These are phyloP conservation scores for Aspergillus ostianus DNA, from an alignment of 495 filamentous ascomycete genomes.

Conservation along the genomic window DNA sequence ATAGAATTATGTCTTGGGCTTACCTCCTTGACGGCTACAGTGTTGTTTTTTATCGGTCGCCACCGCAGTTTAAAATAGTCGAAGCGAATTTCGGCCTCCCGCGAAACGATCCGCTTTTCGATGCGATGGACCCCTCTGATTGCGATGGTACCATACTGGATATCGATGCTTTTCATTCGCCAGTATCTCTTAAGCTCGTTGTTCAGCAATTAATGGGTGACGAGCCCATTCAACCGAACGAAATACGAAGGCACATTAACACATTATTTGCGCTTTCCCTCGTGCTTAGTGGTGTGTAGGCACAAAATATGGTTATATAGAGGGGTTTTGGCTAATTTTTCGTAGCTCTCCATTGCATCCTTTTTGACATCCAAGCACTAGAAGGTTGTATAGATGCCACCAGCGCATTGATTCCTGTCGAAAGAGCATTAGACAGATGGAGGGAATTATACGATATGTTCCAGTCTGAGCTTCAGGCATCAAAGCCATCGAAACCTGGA, in stretches of 20 bases:
- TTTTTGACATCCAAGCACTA: slow-evolving; percentile 5
- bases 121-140: background rate
- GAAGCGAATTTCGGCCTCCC: slow-evolving; percentile 5
- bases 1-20: slow-evolving; percentile 5
- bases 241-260: background rate
- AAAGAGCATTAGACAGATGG: slow-evolving; percentile 5
- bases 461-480: background rate
- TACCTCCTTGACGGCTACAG: slow-evolving; percentile 7
- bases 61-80: slow-evolving; percentile 3
- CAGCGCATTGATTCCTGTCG: background rate
- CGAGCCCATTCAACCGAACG: background rate
- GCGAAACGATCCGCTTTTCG: background rate
- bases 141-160: background rate
- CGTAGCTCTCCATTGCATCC: slow-evolving; percentile 3
- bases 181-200: background rate
- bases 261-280: background rate
- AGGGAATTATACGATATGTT: slow-evolving; percentile 4
- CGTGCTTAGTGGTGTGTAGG: background rate
- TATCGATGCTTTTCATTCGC: background rate
- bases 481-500: background rate
- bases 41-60: slow-evolving; percentile 6
- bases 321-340: background rate
- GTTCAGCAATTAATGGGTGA: slow-evolving; percentile 1
- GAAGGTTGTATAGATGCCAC: background rate
- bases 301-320: background rate